These are phyloP conservation scores for Mycena haematopus DNA, from an alignment of 768 basidiomycete species.

Conservation along the genomic window DNA sequence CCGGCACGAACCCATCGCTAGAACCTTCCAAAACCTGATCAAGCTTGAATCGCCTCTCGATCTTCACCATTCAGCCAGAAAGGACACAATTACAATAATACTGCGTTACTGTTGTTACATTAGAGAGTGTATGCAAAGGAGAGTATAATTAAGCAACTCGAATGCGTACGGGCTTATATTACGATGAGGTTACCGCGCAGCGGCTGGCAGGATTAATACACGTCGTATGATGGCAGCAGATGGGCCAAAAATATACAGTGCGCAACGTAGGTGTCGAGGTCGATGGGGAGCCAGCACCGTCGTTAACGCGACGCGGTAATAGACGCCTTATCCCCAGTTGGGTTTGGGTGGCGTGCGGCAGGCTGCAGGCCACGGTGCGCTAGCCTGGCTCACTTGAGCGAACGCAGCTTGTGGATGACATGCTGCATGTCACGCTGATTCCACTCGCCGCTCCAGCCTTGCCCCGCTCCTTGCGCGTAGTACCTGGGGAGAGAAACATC, in stretches of 20 bases:
- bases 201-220: not conserved
- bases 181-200: not conserved
- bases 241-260: not conserved
- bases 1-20: not conserved
- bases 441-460: constrained; percentile 40
- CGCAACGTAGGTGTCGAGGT: not conserved
- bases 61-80: too few relatives aligned
- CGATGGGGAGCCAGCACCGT: not conserved
- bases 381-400: constrained; percentile 13
- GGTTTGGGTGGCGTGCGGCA: too few relatives aligned
- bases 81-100: not conserved
- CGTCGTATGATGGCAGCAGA: not conserved
- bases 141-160: not conserved
- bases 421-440: constrained; percentile 35
- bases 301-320: not conserved
- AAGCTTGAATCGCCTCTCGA: too few relatives aligned
- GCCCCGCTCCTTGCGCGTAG: constrained; percentile 35
- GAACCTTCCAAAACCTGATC: too few relatives aligned
- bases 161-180: not conserved
- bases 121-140: not conserved
- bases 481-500: constrained; percentile 20
- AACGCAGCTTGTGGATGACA: constrained; percentile 35
- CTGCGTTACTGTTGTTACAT: not conserved
- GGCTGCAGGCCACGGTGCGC: too few relatives aligned
- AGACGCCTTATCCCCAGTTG: too few relatives aligned